Evolutionary conservation across 1,284 basidiomycete species (phyloP).

Genomic region (Cryptococcus neoformans): DNA sequence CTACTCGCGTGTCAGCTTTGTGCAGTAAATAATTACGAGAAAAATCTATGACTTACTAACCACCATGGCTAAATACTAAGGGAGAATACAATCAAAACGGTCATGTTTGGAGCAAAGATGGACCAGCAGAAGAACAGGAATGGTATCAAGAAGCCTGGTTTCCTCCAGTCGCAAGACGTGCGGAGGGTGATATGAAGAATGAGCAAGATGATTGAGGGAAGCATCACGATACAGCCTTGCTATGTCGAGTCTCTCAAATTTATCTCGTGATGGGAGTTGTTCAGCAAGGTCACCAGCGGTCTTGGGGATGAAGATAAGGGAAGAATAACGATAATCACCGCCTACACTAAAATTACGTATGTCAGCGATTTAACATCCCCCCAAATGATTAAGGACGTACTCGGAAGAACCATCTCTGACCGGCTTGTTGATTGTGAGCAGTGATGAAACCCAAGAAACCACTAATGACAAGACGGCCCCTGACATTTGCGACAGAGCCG

Average conservation of each 20-base stretch:
- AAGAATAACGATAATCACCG: slow-evolving; percentile 25
- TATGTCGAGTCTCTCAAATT: slow-evolving; percentile 38
- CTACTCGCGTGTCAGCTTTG: too few relatives aligned
- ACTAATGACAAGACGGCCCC: slow-evolving; percentile 32
- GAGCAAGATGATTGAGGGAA: slow-evolving; percentile 37
- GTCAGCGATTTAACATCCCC: slow-evolving; percentile 1
- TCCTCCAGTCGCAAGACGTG: slow-evolving; percentile 39
- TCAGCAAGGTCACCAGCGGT: slow-evolving; percentile 22
- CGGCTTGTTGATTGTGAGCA: slow-evolving; percentile 37
- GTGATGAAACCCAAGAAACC: slow-evolving; percentile 46
- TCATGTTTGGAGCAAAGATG: slow-evolving; percentile 36
- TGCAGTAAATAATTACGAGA: too few relatives aligned
- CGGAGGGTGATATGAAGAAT: slow-evolving; percentile 45
- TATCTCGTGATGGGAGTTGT: slow-evolving; percentile 8
- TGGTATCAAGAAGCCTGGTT: slow-evolving; percentile 42
- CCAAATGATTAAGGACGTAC: slow-evolving; percentile 10
- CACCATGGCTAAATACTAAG: slow-evolving; percentile 30
- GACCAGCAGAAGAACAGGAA: slow-evolving; percentile 40
- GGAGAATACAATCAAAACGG: slow-evolving; percentile 26
- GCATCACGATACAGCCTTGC: slow-evolving; percentile 31
- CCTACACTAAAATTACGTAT: not conserved
- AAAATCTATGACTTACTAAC: not conserved
- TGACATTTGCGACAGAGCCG: slow-evolving; percentile 44
- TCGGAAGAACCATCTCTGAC: slow-evolving; percentile 49
- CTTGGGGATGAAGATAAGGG: slow-evolving; percentile 25